phyloP scores from a whole-genome alignment of 768 basidiomycete species.

The Hericium alpestre region DNA sequence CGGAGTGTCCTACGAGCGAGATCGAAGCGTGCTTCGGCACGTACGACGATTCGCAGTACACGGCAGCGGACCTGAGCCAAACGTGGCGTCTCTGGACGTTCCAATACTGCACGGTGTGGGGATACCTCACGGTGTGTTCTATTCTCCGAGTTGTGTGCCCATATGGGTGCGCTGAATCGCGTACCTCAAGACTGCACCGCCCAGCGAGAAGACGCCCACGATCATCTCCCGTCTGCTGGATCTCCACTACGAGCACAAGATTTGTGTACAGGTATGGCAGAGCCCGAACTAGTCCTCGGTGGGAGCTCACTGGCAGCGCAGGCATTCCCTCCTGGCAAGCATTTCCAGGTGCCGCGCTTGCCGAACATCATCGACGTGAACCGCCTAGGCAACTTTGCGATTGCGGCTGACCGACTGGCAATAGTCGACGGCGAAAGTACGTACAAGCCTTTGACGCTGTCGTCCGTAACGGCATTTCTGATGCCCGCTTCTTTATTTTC shows the following conservation, averaged over 20 bases:
- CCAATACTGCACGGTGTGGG: slow-evolving; percentile 94
- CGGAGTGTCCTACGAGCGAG: slow-evolving; percentile 20
- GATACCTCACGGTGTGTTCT: slow-evolving; percentile 67
- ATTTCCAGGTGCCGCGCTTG: slow-evolving; percentile 56
- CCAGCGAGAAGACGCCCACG: slow-evolving; percentile 52
- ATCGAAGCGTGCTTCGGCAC: slow-evolving; percentile 82
- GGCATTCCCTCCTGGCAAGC: slow-evolving; percentile 71
- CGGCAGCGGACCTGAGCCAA: slow-evolving; percentile 50
- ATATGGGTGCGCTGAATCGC: not conserved
- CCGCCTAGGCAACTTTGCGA: slow-evolving; percentile 69
- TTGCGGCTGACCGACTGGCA: slow-evolving; percentile 72
- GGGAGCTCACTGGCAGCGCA: slow-evolving; percentile 18
- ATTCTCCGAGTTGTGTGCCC: not conserved
- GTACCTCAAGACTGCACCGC: slow-evolving; percentile 54
- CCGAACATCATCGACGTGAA: slow-evolving; percentile 85
- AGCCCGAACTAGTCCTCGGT: not conserved
- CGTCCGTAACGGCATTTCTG: not conserved
- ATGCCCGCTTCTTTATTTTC: not conserved
- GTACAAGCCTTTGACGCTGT: slow-evolving; percentile 1
- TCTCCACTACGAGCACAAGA: slow-evolving; percentile 58
- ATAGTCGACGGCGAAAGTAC: slow-evolving; percentile 80
- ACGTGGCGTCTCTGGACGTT: slow-evolving; percentile 85
- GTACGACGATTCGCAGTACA: slow-evolving; percentile 53
- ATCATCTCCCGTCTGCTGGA: slow-evolving; percentile 75
- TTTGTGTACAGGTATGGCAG: slow-evolving; percentile 47